Evolutionary conservation across 2,329 filamentous ascomycete genomes (phyloP).

Genomic region (Venturia aucupariae): DNA sequence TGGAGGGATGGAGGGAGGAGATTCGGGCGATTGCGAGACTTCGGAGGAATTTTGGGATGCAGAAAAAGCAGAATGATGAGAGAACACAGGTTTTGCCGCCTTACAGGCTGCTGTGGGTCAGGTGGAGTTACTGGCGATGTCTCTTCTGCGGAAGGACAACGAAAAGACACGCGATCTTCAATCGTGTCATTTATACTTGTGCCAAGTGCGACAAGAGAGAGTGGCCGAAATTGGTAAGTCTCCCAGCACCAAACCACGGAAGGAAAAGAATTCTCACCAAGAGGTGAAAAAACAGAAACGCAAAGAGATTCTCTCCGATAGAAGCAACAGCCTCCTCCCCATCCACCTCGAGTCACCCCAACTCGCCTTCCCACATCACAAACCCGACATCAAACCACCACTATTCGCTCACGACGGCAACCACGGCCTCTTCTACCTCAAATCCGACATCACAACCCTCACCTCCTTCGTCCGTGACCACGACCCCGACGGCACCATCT

Average conservation of each 20-base stretch:
- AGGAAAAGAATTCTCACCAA: background rate
- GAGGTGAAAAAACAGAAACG: background rate
- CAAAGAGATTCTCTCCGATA: background rate
- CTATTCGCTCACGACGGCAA: background rate
- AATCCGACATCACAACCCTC: background rate
- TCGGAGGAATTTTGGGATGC: background rate
- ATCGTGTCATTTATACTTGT: background rate
- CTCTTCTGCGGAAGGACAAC: background rate
- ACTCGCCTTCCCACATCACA: background rate
- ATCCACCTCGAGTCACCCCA: background rate
- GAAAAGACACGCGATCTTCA: background rate
- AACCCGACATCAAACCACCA: background rate
- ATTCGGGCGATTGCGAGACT: background rate
- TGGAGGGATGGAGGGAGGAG: background rate
- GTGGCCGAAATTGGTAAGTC: background rate
- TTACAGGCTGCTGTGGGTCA: background rate
- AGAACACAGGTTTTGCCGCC: background rate
- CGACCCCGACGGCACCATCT: background rate
- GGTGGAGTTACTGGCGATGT: background rate
- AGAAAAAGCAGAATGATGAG: background rate
- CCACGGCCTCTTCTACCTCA: background rate
- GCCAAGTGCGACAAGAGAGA: background rate
- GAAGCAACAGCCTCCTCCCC: background rate
- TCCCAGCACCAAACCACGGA: too few species aligned
- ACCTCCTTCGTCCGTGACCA: background rate